These are phyloP conservation scores for Fusarium domesticum DNA, from an alignment of 2,329 filamentous ascomycete species.

Conservation along the genomic window DNA sequence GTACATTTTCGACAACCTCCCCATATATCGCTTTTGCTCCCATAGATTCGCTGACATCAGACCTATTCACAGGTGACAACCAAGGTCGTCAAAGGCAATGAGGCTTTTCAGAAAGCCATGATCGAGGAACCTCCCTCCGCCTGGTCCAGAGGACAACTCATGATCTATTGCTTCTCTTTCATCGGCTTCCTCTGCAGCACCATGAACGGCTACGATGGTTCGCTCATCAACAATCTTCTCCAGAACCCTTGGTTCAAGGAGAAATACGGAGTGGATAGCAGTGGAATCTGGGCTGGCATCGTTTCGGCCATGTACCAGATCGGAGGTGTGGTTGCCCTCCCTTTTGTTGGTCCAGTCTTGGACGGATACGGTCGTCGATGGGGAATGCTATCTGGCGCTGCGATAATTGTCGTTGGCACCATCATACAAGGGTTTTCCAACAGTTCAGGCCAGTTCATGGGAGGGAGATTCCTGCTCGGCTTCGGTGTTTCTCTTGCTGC, in stretches of 20 bases:
- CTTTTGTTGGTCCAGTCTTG: slow-evolving; percentile 44
- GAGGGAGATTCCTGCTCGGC: slow-evolving; percentile 60
- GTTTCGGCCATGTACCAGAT: slow-evolving; percentile 53
- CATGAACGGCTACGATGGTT: slow-evolving; percentile 53
- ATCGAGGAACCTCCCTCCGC: slow-evolving; percentile 49
- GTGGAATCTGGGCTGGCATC: slow-evolving; percentile 48
- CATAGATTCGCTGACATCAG: not conserved
- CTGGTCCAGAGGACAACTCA: slow-evolving; percentile 38
- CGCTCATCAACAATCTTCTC: slow-evolving; percentile 48
- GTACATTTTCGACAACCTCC: not conserved
- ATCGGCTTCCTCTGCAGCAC: slow-evolving; percentile 49
- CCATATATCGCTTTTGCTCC: not conserved
- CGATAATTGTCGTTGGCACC: slow-evolving; percentile 43
- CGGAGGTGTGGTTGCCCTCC: slow-evolving; percentile 46
- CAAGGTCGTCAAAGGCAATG: slow-evolving; percentile 49
- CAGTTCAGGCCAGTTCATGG: slow-evolving; percentile 44
- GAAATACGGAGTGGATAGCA: slow-evolving; percentile 40
- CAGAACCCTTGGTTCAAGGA: slow-evolving; percentile 41
- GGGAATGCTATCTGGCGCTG: slow-evolving; percentile 35
- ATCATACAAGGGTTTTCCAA: slow-evolving; percentile 44
- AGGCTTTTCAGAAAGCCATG: slow-evolving; percentile 54
- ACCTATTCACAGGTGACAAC: slow-evolving; percentile 26
- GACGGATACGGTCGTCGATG: slow-evolving; percentile 47
- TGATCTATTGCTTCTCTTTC: slow-evolving; percentile 45
- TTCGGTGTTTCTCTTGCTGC: slow-evolving; percentile 46